phyloP scores from a whole-genome alignment of 768 basidiomycete species.

The Hortiboletus campestris region DNA sequence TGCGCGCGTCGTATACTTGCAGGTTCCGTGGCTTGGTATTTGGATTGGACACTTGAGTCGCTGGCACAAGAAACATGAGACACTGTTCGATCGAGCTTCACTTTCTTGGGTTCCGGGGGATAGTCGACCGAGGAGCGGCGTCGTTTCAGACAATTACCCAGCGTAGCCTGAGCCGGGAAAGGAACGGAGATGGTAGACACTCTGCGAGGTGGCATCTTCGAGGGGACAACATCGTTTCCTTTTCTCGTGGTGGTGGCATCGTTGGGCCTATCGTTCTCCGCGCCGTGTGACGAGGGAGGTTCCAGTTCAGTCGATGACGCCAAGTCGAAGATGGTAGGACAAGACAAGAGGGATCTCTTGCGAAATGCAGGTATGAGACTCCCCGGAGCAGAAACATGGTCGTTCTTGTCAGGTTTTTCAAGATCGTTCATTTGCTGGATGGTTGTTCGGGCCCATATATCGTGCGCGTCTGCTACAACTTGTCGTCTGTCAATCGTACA shows the following conservation, averaged over 20 bases:
- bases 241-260: not conserved
- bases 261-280: not conserved
- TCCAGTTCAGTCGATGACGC: not conserved
- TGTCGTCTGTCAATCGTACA: not conserved
- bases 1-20: constrained; percentile 43
- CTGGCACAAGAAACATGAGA: not conserved
- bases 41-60: not conserved
- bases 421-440: not conserved
- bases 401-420: not conserved
- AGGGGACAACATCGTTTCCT: not conserved
- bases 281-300: not conserved
- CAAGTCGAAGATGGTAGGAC: not conserved
- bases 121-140: constrained; percentile 2
- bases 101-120: constrained; percentile 14
- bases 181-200: not conserved
- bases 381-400: not conserved
- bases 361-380: not conserved
- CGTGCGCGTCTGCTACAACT: not conserved
- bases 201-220: not conserved
- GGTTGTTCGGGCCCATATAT: constrained; percentile 5
- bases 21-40: constrained; percentile 30
- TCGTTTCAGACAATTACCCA: constrained; percentile 11
- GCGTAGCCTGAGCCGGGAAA: not conserved
- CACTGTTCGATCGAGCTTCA: constrained; percentile 9
- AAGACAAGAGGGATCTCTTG: not conserved